A percentile compares a stretch with the other conserved stretches of the same genome.
These are phyloP conservation scores for Colletotrichum gloeosporioides DNA, from an alignment of 2,329 filamentous ascomycete species.

Conservation along the genomic window DNA sequence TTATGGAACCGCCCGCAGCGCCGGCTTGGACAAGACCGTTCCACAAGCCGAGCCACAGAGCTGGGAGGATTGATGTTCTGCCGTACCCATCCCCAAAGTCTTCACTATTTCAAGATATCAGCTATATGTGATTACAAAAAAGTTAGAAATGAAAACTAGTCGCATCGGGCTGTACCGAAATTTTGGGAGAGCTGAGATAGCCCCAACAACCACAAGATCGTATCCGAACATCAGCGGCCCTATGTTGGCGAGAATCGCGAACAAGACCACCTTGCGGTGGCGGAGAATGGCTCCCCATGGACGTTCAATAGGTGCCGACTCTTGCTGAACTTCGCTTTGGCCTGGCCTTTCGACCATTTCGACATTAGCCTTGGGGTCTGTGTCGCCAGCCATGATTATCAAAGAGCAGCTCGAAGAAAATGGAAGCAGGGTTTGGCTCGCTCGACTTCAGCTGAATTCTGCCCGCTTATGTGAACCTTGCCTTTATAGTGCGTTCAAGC, in stretches of 20 bases:
- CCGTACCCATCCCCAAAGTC: neutral
- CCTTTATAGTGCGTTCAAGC: neutral
- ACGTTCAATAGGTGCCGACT: neutral
- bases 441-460: neutral
- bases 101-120: neutral
- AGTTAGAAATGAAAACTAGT: neutral
- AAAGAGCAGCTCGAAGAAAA: neutral
- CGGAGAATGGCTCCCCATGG: neutral
- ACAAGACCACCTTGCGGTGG: neutral
- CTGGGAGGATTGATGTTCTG: neutral
- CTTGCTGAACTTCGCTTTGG: neutral
- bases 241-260: neutral
- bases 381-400: neutral
- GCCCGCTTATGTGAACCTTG: neutral
- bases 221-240: conserved; percentile 5
- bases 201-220: neutral
- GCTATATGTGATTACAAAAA: neutral
- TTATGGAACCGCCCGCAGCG: neutral
- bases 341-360: neutral
- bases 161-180: neutral
- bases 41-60: conserved; percentile 1
- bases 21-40: neutral
- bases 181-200: neutral
- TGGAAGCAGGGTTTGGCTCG: neutral
- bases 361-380: neutral